These are phyloP conservation scores for Xylaria digitata DNA, from an alignment of 2,329 filamentous ascomycete genomes.

Conservation along the genomic window DNA sequence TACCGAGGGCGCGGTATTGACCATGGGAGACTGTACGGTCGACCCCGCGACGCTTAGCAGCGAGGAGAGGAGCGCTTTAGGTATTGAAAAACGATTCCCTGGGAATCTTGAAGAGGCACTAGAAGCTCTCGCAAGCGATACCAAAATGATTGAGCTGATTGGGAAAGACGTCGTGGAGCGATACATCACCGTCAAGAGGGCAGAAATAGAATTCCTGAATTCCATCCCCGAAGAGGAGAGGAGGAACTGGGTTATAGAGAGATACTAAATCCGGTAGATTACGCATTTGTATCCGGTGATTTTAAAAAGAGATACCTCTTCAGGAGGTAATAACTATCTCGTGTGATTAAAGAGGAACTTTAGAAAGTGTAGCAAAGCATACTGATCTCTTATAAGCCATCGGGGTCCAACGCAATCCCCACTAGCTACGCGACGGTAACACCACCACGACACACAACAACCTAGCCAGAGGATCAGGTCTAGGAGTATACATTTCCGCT, in stretches of 20 bases:
- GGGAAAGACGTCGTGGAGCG: slow-evolving; percentile 63
- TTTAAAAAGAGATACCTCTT: no score
- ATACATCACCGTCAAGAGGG: slow-evolving; percentile 69
- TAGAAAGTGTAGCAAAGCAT: no score
- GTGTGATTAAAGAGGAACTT: no score
- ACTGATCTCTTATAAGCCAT: no score
- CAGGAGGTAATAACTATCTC: no score
- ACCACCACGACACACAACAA: no score
- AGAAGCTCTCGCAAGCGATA: slow-evolving; percentile 60
- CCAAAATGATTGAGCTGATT: slow-evolving; percentile 58
- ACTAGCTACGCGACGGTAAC: no score
- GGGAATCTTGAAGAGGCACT: slow-evolving; percentile 66
- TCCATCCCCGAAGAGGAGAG: slow-evolving; percentile 61
- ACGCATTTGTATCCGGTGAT: no score
- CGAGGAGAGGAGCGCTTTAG: slow-evolving; percentile 61
- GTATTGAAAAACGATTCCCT: slow-evolving; percentile 67
- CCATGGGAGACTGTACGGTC: slow-evolving; percentile 63
- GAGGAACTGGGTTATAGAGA: slow-evolving; percentile 71
- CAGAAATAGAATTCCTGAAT: slow-evolving; percentile 64
- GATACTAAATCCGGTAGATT: slow-evolving; percentile 61
- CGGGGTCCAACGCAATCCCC: no score
- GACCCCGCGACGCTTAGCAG: slow-evolving; percentile 65
- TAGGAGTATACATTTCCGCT: no score
- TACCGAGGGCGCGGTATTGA: slow-evolving; percentile 62
- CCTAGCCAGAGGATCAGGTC: no score